These are phyloP conservation scores for Geotrichum reessii DNA, from an alignment of 1,139 yeast genomes.

Conservation along the genomic window DNA sequence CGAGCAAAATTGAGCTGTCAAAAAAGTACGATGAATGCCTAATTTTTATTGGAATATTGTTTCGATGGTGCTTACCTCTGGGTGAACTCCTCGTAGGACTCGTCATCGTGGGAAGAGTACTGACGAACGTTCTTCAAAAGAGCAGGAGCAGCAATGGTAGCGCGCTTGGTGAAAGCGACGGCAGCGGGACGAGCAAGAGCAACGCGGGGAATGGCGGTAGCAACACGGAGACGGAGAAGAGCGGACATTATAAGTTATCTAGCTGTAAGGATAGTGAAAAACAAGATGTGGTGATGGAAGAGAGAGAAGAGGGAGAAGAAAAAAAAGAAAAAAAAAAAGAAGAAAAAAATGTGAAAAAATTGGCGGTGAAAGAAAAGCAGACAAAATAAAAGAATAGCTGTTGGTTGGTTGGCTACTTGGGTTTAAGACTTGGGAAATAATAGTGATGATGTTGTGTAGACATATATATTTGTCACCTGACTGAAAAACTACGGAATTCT, in stretches of 20 bases:
- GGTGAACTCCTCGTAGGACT: slow-evolving; percentile 92
- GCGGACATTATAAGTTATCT: slow-evolving; percentile 20
- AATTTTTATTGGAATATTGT: not conserved
- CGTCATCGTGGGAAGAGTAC: slow-evolving; percentile 74
- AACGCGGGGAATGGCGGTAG: slow-evolving; percentile 22
- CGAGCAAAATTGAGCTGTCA: not conserved
- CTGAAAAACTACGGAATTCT: not conserved
- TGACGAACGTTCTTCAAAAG: slow-evolving; percentile 42
- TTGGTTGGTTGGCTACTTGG: slow-evolving; percentile 13
- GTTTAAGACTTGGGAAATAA: not conserved
- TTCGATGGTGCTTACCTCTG: slow-evolving; percentile 36
- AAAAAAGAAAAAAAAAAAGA: not conserved
- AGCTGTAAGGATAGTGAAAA: slow-evolving; percentile 11
- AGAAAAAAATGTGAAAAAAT: slow-evolving; percentile 1
- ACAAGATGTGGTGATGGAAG: not conserved
- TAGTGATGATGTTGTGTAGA: too few relatives aligned
- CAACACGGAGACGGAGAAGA: slow-evolving; percentile 22
- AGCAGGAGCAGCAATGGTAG: slow-evolving; percentile 34
- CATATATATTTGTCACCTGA: not conserved
- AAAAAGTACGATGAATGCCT: not conserved
- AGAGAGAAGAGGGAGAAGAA: not conserved
- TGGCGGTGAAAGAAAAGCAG: not conserved
- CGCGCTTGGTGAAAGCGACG: slow-evolving; percentile 22
- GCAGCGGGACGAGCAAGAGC: slow-evolving; percentile 24
- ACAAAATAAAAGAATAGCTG: slow-evolving; percentile 6